These are phyloP conservation scores for Schoenoplectus triqueter DNA, from an alignment of 202 grass and related monocot species.

Conservation along the genomic window DNA sequence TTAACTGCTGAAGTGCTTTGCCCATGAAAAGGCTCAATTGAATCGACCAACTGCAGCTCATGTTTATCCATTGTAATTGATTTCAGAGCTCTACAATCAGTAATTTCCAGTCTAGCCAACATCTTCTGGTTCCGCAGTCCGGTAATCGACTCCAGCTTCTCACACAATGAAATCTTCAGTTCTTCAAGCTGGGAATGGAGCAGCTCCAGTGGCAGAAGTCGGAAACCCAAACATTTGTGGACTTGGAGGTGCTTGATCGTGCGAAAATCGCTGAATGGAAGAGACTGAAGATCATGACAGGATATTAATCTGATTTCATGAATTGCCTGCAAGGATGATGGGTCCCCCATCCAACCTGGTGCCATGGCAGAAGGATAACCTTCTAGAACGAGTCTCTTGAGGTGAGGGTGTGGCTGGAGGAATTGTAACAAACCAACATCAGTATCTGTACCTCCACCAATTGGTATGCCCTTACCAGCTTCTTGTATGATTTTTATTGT, in stretches of 20 bases:
- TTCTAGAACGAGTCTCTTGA: constrained; percentile 23
- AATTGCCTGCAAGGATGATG: constrained; percentile 14
- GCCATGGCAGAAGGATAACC: constrained; percentile 9
- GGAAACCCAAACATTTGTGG: neutral
- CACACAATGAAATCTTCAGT: neutral
- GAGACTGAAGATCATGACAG: constrained; percentile 14
- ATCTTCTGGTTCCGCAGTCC: neutral
- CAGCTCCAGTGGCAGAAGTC: neutral
- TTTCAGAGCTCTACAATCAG: neutral
- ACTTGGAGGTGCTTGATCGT: constrained; percentile 9
- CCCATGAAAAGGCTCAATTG: neutral
- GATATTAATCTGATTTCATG: neutral
- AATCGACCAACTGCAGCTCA: too few relatives aligned
- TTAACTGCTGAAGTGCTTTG: neutral
- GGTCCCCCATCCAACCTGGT: constrained; percentile 30
- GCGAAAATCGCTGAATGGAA: neutral
- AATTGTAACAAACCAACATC: constrained; percentile 14
- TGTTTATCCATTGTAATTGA: neutral
- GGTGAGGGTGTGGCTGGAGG: constrained; percentile 35
- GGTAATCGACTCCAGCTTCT: neutral
- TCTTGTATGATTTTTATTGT: neutral
- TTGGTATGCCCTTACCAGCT: neutral
- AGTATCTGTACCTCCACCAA: neutral
- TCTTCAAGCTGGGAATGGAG: neutral
- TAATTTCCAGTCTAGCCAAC: neutral